Percentiles rank a stretch among this genome's conserved stretches.
Conservation (phyloP, 257 asterid species). For the Solanum paucissectum region DNA sequence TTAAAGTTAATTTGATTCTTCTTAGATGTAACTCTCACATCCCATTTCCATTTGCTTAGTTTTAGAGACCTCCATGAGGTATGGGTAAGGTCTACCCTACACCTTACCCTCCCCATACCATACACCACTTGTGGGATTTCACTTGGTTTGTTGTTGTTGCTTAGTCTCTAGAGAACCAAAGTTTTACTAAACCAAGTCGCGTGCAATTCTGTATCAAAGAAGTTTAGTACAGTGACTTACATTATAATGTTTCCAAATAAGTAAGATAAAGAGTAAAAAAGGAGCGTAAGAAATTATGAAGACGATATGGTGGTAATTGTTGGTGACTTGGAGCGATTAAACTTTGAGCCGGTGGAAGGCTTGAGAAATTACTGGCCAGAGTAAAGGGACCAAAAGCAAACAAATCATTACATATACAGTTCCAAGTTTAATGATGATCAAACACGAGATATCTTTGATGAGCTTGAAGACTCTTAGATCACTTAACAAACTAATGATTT, state of each 20-base stretch:
- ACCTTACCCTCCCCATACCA: neutral
- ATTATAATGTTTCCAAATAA: neutral
- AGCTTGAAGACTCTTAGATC: neutral
- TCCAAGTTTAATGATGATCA: neutral
- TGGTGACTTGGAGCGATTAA: neutral
- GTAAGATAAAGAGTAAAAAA: neutral
- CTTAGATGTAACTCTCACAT: neutral
- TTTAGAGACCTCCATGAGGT: neutral
- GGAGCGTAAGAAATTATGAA: neutral
- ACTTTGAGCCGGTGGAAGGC: neutral
- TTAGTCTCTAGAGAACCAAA: neutral
- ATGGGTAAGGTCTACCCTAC: too few relatives aligned
- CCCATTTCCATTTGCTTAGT: neutral
- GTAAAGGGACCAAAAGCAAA: neutral
- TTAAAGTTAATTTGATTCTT: neutral
- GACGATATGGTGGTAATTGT: neutral
- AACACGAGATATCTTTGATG: neutral
- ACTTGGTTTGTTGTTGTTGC: neutral
- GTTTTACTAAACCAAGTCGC: neutral
- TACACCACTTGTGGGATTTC: neutral
- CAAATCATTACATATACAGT: neutral
- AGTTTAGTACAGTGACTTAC: neutral
- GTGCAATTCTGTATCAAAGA: neutral
- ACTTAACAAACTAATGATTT: neutral
- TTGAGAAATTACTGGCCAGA: neutral